Conservation (phyloP, 176 grass and related monocot genomes). For the Oryza officinalis region DNA sequence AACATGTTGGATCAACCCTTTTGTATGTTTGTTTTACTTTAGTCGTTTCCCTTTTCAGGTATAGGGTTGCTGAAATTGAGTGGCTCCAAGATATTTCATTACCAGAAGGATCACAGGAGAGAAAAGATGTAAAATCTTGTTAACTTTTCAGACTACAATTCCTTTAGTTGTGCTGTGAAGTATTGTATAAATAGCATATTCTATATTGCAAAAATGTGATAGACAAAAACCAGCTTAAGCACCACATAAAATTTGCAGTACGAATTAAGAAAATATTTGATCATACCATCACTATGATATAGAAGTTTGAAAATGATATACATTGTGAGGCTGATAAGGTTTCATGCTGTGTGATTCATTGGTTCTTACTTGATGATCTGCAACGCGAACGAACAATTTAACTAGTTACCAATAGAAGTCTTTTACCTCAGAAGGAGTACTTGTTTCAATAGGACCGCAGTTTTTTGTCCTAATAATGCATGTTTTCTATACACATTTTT, state of each 20-base stretch:
- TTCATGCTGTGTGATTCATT: background rate
- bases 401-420: too few species aligned
- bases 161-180: background rate
- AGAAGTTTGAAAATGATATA: background rate
- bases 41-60: slow-evolving; percentile 50
- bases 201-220: slow-evolving; percentile 2
- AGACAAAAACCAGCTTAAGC: background rate
- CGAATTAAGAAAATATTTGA: background rate
- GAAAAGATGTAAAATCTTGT: slow-evolving; percentile 60
- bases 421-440: too few species aligned
- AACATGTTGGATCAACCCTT: slow-evolving; percentile 2
- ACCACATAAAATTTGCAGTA: slow-evolving; percentile 14
- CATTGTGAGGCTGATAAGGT: background rate
- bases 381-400: too few species aligned
- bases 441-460: too few species aligned
- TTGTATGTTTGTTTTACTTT: slow-evolving; percentile 28
- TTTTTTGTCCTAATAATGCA: too few species aligned
- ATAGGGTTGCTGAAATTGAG: slow-evolving; percentile 98
- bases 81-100: slow-evolving; percentile 76
- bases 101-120: slow-evolving; percentile 78
- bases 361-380: too few species aligned
- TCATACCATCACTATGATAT: background rate
- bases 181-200: slow-evolving; percentile 3
- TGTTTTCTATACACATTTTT: too few species aligned
- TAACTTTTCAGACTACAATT: slow-evolving; percentile 29